Evolutionary conservation across 2,329 filamentous ascomycete genomes (phyloP), one percentile per base, ranked within the genome.

Genomic region (Aspergillus brunneoviolaceus): DNA sequence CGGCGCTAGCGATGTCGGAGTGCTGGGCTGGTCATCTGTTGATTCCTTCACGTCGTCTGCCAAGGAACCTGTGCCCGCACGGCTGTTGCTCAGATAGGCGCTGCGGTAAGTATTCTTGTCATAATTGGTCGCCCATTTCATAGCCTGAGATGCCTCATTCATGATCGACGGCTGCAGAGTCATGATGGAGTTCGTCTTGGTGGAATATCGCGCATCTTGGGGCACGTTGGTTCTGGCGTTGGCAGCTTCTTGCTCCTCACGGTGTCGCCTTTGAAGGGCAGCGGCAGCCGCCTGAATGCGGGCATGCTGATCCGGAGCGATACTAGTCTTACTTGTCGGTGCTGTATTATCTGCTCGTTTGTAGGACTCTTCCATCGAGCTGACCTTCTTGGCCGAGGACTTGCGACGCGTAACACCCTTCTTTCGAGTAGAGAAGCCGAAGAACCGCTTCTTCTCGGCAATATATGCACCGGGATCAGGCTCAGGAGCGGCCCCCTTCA

Each of bases 61-160:
- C 1, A 79, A 81, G 21, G 79, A 64, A 12, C 91, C 91, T 60
- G 86, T 89, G 23, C 93, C 92, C 48, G 89, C 87, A 65, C 83
- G 86, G 51, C 79, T 80, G 71, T 96, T 88, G 50, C 87, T 85
- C 55, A 98, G 82, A 75, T 98, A 98, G n/a, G 91, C 87, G 64
- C 91, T 87, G 57, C 92, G 88, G 63, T 96, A 89, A 7, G 89
- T 83, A 69, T 95, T 88, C 77, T 95, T 96, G 77, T 98, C 95
- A 73, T 97, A 98, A 69, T 92, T 92, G 75, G 84, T 94, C 33
- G 94, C 92, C 95, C 95, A 99, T 76, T 96, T 96, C 88, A 99
- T 89, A 1, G 95, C 95, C 25, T 92, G 90, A 9, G 90, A 95
- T 19, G 93, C 94, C 74, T 96, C 95, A 56, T 84, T 92, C 70